A percentile compares a stretch with the other conserved stretches of the same genome.
Evolutionary conservation across 2,329 filamentous ascomycete species (phyloP).

Genomic region (Teratosphaeria destructans): DNA sequence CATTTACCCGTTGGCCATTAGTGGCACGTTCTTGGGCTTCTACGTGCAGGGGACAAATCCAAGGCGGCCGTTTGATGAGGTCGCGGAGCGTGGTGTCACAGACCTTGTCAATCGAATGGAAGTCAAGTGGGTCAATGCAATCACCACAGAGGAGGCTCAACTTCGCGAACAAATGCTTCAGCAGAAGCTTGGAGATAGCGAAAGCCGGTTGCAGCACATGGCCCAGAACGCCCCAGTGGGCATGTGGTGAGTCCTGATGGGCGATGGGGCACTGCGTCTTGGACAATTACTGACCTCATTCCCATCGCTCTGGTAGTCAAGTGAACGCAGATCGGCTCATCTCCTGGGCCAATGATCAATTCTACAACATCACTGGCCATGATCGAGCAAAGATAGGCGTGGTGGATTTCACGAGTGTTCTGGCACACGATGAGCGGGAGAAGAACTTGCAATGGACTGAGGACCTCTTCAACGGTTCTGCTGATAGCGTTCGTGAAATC

Average conservation of each 20-base stretch:
- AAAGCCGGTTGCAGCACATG: constrained; percentile 29
- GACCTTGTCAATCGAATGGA: constrained; percentile 9
- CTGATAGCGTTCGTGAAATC: constrained; percentile 7
- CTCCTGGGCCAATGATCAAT: constrained; percentile 29
- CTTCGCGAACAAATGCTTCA: constrained; percentile 8
- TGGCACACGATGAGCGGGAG: constrained; percentile 4
- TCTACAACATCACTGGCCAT: constrained; percentile 15
- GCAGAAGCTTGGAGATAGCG: constrained; percentile 14
- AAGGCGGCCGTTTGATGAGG: constrained; percentile 11
- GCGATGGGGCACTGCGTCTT: too few species aligned
- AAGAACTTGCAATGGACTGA: constrained; percentile 1
- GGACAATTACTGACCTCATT: too few species aligned
- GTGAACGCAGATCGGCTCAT: constrained; percentile 23
- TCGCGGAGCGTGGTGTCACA: constrained; percentile 3
- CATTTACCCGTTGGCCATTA: constrained; percentile 6
- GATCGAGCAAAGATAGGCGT: constrained; percentile 7
- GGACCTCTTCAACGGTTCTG: constrained; percentile 3
- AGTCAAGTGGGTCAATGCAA: constrained; percentile 9
- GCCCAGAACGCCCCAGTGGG: constrained; percentile 30
- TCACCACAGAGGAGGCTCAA: constrained; percentile 6
- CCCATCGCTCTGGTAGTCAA: constrained; percentile 1
- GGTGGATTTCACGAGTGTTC: constrained; percentile 2
- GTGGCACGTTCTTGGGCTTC: constrained; percentile 11
- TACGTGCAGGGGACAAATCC: constrained; percentile 16
- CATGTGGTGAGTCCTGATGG: constrained; percentile 6